These are phyloP conservation scores for Alternaria arbusti DNA, from an alignment of 2,329 filamentous ascomycete genomes.

Conservation along the genomic window DNA sequence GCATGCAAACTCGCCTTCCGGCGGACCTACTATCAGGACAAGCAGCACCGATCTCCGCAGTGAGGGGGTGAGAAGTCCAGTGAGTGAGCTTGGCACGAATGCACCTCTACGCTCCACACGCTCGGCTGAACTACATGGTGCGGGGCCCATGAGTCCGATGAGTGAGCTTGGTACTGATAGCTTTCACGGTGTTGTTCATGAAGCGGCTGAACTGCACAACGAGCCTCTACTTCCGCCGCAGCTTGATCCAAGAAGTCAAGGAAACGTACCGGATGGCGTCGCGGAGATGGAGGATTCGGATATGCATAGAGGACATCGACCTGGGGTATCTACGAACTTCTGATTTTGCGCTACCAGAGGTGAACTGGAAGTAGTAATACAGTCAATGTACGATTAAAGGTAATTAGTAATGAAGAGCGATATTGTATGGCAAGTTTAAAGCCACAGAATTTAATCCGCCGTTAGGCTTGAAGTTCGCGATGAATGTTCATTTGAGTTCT, in stretches of 20 bases:
- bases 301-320: background rate
- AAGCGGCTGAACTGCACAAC: background rate
- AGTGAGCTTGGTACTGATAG: background rate
- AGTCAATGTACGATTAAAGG: background rate
- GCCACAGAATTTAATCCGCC: background rate
- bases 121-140: background rate
- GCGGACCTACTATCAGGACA: background rate
- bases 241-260: background rate
- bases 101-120: background rate
- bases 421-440: background rate
- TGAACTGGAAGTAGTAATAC: background rate
- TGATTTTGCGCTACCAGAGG: background rate
- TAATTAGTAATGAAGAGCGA: background rate
- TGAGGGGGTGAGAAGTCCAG: background rate
- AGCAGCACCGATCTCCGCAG: background rate
- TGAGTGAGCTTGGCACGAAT: background rate
- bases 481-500: background rate
- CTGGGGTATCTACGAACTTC: background rate
- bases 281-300: background rate
- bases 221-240: background rate
- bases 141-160: background rate
- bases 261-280: background rate
- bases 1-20: background rate
- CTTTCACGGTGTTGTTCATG: background rate
- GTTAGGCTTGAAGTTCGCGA: background rate